These are phyloP conservation scores for Isatis tinctoria DNA, from an alignment of 345 rosid species.

Conservation along the genomic window DNA sequence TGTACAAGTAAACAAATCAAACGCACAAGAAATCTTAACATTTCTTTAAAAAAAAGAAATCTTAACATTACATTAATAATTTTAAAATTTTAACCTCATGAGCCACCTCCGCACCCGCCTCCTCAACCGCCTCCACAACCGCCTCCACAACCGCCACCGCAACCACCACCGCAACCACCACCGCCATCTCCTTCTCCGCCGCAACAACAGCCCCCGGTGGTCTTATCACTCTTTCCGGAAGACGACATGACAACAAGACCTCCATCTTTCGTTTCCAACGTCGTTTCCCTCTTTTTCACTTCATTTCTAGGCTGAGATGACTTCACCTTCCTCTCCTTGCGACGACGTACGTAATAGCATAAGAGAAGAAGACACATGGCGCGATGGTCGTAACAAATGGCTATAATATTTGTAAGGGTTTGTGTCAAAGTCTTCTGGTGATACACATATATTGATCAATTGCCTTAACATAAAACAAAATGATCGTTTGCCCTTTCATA, in stretches of 20 bases:
- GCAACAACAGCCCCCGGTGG: neutral
- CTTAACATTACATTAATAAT: neutral
- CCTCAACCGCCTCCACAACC: slow-evolving; percentile 10
- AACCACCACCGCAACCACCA: neutral
- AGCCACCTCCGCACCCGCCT: slow-evolving; percentile 2
- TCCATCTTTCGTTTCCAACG: slow-evolving; percentile 6
- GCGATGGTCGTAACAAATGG: neutral
- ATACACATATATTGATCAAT: neutral
- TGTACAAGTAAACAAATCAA: neutral
- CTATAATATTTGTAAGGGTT: neutral
- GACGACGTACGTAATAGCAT: neutral
- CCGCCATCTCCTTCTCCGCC: neutral
- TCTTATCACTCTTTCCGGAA: neutral
- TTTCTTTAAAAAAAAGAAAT: neutral
- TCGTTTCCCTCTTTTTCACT: neutral
- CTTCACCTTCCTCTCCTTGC: neutral
- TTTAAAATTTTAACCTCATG: neutral
- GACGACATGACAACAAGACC: slow-evolving; percentile 15
- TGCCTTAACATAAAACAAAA: neutral
- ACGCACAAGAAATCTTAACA: neutral
- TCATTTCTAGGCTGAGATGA: neutral
- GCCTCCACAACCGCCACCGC: neutral
- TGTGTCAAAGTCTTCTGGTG: neutral
- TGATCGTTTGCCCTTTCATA: neutral
- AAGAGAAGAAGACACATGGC: neutral